phyloP scores from a whole-genome alignment of 2,329 filamentous ascomycete genomes.

The Colletotrichum cereale region DNA sequence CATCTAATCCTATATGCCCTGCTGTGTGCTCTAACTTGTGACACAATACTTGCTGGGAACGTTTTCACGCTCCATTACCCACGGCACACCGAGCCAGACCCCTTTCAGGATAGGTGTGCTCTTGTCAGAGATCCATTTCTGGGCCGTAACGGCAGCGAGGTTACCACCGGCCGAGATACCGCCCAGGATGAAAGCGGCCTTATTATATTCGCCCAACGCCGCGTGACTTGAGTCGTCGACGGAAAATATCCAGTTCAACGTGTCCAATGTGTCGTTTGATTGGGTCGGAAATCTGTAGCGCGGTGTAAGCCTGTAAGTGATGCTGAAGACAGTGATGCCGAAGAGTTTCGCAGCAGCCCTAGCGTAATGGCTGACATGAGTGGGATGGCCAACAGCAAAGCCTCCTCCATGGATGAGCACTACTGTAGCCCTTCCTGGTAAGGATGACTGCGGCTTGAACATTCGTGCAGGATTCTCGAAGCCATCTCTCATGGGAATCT shows the following conservation, averaged over 20 bases:
- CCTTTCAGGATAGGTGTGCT: slow-evolving; percentile 11
- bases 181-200: slow-evolving; percentile 38
- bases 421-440: slow-evolving; percentile 2
- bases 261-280: slow-evolving; percentile 58
- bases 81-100: slow-evolving; percentile 25
- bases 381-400: slow-evolving; percentile 27
- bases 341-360: slow-evolving; percentile 19
- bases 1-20: too few relatives aligned
- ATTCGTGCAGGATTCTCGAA: slow-evolving; percentile 4
- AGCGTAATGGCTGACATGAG: slow-evolving; percentile 6
- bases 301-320: slow-evolving; percentile 61
- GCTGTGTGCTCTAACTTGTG: too few relatives aligned
- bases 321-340: slow-evolving; percentile 49
- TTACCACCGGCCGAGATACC: slow-evolving; percentile 42
- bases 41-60: slow-evolving; percentile 52
- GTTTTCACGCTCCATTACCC: slow-evolving; percentile 17
- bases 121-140: slow-evolving; percentile 25
- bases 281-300: slow-evolving; percentile 58
- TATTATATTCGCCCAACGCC: slow-evolving; percentile 3
- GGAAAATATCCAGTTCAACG: slow-evolving; percentile 37
- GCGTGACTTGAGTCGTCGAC: background rate
- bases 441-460: background rate
- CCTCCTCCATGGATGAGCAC: slow-evolving; percentile 39
- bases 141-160: slow-evolving; percentile 37
- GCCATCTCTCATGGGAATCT: slow-evolving; percentile 32